Percentiles rank a stretch among this genome's conserved stretches.
Conservation (phyloP, 148 eudicot species). For the Dianthus caryophyllus region DNA sequence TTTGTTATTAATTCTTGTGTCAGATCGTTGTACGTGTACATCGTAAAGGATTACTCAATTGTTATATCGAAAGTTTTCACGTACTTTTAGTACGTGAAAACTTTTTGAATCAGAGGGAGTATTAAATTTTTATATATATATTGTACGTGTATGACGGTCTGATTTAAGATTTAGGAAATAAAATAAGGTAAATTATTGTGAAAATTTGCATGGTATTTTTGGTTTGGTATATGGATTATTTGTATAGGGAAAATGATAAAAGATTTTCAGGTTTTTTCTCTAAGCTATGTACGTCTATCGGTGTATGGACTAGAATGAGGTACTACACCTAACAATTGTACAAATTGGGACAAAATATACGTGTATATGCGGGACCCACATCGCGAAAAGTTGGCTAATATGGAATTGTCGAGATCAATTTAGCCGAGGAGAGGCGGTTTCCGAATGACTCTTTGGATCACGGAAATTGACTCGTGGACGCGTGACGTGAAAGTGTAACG, state of each 20-base stretch:
- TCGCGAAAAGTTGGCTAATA: neutral
- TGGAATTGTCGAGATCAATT: too few relatives aligned
- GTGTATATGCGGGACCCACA: neutral
- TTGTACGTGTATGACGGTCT: too few relatives aligned
- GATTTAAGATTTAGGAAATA: too few relatives aligned
- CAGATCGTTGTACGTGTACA: too few relatives aligned
- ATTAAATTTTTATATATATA: too few relatives aligned
- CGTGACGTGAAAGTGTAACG: neutral
- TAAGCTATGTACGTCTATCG: too few relatives aligned
- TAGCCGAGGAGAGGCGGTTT: neutral
- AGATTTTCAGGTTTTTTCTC: slow-evolving; percentile 24
- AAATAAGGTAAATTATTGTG: too few relatives aligned
- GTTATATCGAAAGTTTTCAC: too few relatives aligned
- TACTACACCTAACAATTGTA: slow-evolving; percentile 11
- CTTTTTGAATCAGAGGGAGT: too few relatives aligned
- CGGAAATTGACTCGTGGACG: neutral
- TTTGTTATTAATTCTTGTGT: too few relatives aligned
- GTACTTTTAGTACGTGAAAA: too few relatives aligned
- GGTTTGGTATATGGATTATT: slow-evolving; percentile 19
- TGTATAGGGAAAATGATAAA: slow-evolving; percentile 27
- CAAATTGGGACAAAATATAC: slow-evolving; percentile 9
- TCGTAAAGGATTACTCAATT: too few relatives aligned
- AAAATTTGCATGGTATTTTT: slow-evolving; percentile 7
- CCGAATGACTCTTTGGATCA: neutral
- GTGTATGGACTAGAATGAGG: slow-evolving; percentile 8